A percentile compares a stretch with the other conserved stretches of the same genome.
These are phyloP conservation scores for Punica granatum DNA, from an alignment of 345 rosid species.

Conservation along the genomic window DNA sequence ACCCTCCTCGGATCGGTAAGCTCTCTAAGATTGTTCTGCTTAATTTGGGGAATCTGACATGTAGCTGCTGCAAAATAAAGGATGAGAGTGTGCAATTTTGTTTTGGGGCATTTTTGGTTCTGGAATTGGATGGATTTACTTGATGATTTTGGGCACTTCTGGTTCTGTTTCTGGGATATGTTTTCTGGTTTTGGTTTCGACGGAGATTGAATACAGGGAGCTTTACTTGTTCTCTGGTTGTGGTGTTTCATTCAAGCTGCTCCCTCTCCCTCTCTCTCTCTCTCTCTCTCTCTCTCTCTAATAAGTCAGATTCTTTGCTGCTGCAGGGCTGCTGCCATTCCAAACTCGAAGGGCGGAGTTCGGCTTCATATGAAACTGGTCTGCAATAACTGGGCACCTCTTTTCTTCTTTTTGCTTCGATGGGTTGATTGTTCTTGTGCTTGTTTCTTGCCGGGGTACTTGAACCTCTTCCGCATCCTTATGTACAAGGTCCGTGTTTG, in stretches of 20 bases:
- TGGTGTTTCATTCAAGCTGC: background rate
- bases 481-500: slow-evolving; percentile 54
- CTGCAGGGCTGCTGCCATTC: slow-evolving; percentile 79
- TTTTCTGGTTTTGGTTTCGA: background rate
- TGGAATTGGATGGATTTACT: too few relatives aligned
- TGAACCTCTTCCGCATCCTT: too few relatives aligned
- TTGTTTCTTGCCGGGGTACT: slow-evolving; percentile 72
- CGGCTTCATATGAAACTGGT: slow-evolving; percentile 81
- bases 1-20: too few relatives aligned
- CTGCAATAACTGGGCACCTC: slow-evolving; percentile 71
- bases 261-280: too few relatives aligned
- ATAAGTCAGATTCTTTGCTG: background rate
- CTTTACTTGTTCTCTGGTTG: too few relatives aligned
- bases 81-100: background rate
- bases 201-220: background rate
- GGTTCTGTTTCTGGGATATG: background rate
- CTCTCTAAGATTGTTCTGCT: background rate
- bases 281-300: background rate
- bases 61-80: background rate
- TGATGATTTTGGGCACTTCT: too few relatives aligned
- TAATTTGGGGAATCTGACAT: background rate
- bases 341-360: slow-evolving; percentile 63
- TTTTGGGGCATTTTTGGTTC: too few relatives aligned
- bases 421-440: slow-evolving; percentile 78
- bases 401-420: slow-evolving; percentile 64